These are phyloP conservation scores for Gentiana dahurica DNA, from an alignment of 257 asterid genomes.

Conservation along the genomic window DNA sequence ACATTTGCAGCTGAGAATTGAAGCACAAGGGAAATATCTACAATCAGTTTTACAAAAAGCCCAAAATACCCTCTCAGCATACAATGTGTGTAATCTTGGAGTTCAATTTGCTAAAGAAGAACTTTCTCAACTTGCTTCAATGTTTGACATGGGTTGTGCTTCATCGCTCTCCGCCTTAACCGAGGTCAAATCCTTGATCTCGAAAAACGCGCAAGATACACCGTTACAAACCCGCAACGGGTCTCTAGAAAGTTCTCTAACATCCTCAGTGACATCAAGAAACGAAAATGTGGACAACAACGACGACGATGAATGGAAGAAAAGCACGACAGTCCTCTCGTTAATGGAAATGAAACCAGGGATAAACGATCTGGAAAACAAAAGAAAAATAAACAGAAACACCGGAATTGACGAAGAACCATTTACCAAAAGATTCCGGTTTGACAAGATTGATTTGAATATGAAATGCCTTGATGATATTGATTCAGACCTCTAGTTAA, in stretches of 20 bases:
- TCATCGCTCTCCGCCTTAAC: constrained; percentile 58
- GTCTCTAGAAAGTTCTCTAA: constrained; percentile 64
- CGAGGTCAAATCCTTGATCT: constrained; percentile 36
- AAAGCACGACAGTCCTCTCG: constrained; percentile 23
- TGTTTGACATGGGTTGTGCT: constrained; percentile 58
- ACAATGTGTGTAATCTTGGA: constrained; percentile 43
- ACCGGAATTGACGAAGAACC: constrained; percentile 15
- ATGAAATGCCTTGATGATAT: constrained; percentile 28
- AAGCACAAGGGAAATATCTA: constrained; percentile 86
- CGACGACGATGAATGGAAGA: constrained; percentile 13
- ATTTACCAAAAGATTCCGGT: constrained; percentile 14
- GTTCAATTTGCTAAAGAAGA: constrained; percentile 61
- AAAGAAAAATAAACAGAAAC: constrained; percentile 25
- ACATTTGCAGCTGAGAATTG: constrained; percentile 76
- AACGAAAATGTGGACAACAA: constrained; percentile 11
- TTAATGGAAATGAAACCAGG: constrained; percentile 47
- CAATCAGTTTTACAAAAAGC: constrained; percentile 83
- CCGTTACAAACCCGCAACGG: constrained; percentile 18
- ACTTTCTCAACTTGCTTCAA: constrained; percentile 59
- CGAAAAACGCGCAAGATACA: constrained; percentile 24
- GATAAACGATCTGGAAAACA: constrained; percentile 12
- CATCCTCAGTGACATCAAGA: constrained; percentile 63
- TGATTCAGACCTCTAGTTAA: constrained; percentile 19
- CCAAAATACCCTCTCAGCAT: constrained; percentile 64
- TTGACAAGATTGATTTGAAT: constrained; percentile 45